Evolutionary conservation across 257 asterid genomes (phyloP).

Genomic region (Salvia splendens): DNA sequence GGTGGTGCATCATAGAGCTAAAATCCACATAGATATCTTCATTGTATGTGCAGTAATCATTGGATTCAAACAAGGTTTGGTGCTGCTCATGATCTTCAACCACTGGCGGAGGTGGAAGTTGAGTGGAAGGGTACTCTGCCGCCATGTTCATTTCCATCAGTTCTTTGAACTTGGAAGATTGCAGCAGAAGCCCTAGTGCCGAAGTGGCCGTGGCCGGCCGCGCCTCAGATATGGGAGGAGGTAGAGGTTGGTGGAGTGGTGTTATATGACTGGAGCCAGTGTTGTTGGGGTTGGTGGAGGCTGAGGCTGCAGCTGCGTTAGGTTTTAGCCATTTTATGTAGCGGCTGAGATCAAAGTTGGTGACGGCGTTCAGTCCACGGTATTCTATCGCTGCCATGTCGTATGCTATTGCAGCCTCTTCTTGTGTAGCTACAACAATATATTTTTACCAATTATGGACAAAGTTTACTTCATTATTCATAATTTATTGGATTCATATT

Average conservation of each 20-base stretch:
- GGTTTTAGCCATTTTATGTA: conserved; percentile 84
- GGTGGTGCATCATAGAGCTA: conserved; percentile 56
- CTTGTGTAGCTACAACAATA: conserved; percentile 77
- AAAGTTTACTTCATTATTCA: too few species aligned
- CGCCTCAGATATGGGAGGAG: conserved; percentile 35
- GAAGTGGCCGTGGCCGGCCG: conserved; percentile 61
- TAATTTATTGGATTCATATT: too few species aligned
- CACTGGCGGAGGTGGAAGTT: conserved; percentile 30
- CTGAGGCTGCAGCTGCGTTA: background rate
- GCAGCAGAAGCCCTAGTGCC: conserved; percentile 73
- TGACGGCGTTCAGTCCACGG: conserved; percentile 82
- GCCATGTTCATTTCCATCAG: conserved; percentile 78
- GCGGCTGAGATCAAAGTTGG: conserved; percentile 82
- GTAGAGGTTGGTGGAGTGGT: conserved; percentile 29
- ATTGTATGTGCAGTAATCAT: conserved; percentile 40
- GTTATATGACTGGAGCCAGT: conserved; percentile 26
- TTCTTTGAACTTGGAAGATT: conserved; percentile 77
- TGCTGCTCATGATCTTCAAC: conserved; percentile 40
- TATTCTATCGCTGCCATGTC: conserved; percentile 92
- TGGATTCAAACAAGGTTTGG: conserved; percentile 43
- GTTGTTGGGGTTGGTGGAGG: conserved; percentile 13
- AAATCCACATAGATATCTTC: conserved; percentile 57
- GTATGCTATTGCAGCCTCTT: conserved; percentile 87
- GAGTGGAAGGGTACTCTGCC: conserved; percentile 42
- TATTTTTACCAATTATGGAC: too few species aligned